Percentiles rank a stretch among this genome's conserved stretches.
phyloP scores from a whole-genome alignment of 1,139 yeast species.

The Saccharomycopsis hybrid region DNA sequence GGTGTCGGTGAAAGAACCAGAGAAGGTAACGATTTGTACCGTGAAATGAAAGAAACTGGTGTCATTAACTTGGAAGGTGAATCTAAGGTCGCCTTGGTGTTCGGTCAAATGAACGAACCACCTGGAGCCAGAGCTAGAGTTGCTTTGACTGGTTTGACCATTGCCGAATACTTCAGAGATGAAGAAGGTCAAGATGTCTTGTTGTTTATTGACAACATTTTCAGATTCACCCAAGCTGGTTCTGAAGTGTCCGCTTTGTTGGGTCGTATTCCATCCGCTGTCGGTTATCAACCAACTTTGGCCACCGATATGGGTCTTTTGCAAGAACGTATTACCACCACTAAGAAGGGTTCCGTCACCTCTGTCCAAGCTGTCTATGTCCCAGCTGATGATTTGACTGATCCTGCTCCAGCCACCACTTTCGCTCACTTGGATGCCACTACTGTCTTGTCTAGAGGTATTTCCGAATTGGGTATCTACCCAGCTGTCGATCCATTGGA shows the following conservation, averaged over 20 bases:
- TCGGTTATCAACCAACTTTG: slow-evolving; percentile 99
- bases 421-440: slow-evolving; percentile 99
- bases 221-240: slow-evolving; percentile 99
- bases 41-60: slow-evolving; percentile 99
- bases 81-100: slow-evolving; percentile 98
- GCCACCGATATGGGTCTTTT: slow-evolving; percentile 99
- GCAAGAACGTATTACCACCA: slow-evolving; percentile 99
- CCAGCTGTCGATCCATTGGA: slow-evolving; percentile 99
- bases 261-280: slow-evolving; percentile 99
- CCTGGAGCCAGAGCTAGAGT: slow-evolving; percentile 99
- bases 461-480: slow-evolving; percentile 99
- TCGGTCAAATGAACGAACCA: slow-evolving; percentile 99
- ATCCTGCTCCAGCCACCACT: slow-evolving; percentile 99
- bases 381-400: slow-evolving; percentile 99
- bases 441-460: slow-evolving; percentile 99
- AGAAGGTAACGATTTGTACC: slow-evolving; percentile 99
- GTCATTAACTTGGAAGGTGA: slow-evolving; percentile 99
- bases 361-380: slow-evolving; percentile 99
- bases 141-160: slow-evolving; percentile 98
- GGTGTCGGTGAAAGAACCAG: slow-evolving; percentile 99
- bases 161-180: slow-evolving; percentile 99
- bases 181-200: slow-evolving; percentile 99
- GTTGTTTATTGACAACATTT: slow-evolving; percentile 98
- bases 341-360: slow-evolving; percentile 99
- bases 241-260: slow-evolving; percentile 99